Conservation (phyloP, 2,329 filamentous ascomycete genomes). For the Karstenula rhodostoma region DNA sequence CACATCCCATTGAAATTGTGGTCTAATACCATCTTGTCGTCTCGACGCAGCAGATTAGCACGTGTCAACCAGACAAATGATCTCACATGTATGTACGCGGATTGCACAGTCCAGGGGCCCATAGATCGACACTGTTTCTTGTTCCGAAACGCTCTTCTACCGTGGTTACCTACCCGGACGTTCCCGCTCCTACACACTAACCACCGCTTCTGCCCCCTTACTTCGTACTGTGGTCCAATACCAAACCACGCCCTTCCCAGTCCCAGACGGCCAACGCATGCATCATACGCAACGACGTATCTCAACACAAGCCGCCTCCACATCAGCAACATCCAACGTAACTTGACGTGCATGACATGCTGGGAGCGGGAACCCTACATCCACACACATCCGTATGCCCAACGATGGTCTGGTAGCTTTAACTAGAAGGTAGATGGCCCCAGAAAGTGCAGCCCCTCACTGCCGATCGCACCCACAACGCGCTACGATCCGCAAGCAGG, state of each 20-base stretch:
- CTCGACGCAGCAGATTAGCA: no score
- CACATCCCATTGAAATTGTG: no score
- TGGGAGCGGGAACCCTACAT: not conserved
- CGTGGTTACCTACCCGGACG: not conserved
- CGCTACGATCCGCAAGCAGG: conserved; percentile 2
- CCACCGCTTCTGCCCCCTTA: not conserved
- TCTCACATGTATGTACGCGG: not conserved
- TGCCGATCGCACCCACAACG: conserved; percentile 3
- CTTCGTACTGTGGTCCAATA: not conserved
- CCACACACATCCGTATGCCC: not conserved
- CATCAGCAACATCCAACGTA: not conserved
- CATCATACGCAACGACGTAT: not conserved
- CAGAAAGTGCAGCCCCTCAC: not conserved
- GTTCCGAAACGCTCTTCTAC: not conserved
- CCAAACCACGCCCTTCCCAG: no score
- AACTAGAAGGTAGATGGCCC: not conserved
- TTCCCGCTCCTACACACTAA: not conserved
- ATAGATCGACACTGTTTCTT: no score
- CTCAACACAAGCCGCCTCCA: not conserved
- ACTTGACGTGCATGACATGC: not conserved
- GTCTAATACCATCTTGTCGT: no score
- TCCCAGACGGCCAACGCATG: not conserved
- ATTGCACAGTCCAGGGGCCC: no score
- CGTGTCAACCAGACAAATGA: no score
- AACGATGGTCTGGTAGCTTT: not conserved